Evolutionary conservation across 2,329 filamentous ascomycete species (phyloP).

Genomic region (Colletotrichum lindemuthianum): DNA sequence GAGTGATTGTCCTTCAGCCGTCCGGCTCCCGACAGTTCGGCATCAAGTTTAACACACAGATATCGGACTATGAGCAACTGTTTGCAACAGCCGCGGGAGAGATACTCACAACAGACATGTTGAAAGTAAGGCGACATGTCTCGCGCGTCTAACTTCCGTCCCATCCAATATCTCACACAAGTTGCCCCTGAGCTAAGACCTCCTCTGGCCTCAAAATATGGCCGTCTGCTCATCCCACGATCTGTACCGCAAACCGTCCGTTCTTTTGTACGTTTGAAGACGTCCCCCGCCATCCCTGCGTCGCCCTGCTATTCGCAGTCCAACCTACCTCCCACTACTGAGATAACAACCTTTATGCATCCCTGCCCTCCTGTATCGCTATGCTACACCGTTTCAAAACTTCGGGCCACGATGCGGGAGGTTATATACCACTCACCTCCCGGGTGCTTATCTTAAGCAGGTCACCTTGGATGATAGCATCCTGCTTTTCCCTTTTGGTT

Average conservation of each 20-base stretch:
- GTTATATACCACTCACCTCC: constrained; percentile 17
- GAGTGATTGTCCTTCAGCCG: background rate
- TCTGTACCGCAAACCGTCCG: constrained; percentile 14
- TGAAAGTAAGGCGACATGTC: background rate
- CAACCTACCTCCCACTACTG: constrained; percentile 10
- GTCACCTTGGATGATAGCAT: background rate
- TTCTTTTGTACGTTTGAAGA: constrained; percentile 21
- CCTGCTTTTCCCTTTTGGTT: background rate
- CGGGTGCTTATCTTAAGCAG: background rate
- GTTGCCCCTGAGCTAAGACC: constrained; percentile 17
- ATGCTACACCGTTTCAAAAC: constrained; percentile 20
- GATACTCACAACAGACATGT: too few relatives aligned
- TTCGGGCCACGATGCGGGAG: constrained; percentile 1
- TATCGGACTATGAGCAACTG: background rate
- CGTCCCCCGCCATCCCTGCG: constrained; percentile 23
- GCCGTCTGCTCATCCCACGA: background rate
- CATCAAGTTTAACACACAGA: constrained; percentile 3
- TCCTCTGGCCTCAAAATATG: background rate
- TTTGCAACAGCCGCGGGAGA: too few relatives aligned
- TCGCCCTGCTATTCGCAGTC: constrained; percentile 1
- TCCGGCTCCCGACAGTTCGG: background rate
- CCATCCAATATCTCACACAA: constrained; percentile 24
- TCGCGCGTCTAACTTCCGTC: constrained; percentile 11
- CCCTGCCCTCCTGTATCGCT: constrained; percentile 13
- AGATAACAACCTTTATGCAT: constrained; percentile 16